phyloP scores from a whole-genome alignment of 2,329 filamentous ascomycete species.

The Colletotrichum euphorbiae region DNA sequence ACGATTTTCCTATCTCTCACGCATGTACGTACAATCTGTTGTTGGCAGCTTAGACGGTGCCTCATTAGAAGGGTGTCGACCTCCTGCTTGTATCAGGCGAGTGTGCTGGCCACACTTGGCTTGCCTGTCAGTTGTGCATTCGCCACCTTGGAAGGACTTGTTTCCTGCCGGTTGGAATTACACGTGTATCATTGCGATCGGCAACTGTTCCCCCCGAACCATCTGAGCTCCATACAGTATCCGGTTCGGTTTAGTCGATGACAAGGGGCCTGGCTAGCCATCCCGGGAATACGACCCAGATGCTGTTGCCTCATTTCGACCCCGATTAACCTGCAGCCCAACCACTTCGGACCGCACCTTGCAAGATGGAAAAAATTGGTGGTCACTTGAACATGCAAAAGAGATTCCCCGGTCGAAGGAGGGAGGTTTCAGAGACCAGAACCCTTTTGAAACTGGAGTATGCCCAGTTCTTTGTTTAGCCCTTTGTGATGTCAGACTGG shows the following conservation, averaged over 20 bases:
- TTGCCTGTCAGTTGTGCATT: not conserved
- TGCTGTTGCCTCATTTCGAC: not conserved
- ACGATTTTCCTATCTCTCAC: too few relatives aligned
- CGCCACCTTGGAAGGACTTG: not conserved
- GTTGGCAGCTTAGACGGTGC: not conserved
- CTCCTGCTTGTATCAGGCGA: not conserved
- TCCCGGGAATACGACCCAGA: conserved; percentile 2
- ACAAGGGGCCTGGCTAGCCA: conserved; percentile 7
- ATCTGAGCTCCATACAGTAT: not conserved
- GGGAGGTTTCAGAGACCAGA: too few relatives aligned
- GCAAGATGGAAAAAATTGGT: not conserved
- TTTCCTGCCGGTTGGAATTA: not conserved
- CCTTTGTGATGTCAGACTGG: not conserved
- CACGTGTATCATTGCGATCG: conserved; percentile 20
- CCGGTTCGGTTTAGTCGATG: not conserved
- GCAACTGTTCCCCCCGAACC: not conserved
- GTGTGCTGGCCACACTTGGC: not conserved
- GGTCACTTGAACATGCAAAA: not conserved
- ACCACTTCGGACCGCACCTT: not conserved
- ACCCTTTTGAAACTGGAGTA: not conserved
- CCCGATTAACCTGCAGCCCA: not conserved
- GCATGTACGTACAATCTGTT: too few relatives aligned
- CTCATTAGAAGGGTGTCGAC: not conserved
- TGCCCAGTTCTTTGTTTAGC: not conserved
- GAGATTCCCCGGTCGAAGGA: not conserved